Base-by-base conservation (phyloP, 164 flowering plant genomes). In the Warburgia ugandensis region DNA sequence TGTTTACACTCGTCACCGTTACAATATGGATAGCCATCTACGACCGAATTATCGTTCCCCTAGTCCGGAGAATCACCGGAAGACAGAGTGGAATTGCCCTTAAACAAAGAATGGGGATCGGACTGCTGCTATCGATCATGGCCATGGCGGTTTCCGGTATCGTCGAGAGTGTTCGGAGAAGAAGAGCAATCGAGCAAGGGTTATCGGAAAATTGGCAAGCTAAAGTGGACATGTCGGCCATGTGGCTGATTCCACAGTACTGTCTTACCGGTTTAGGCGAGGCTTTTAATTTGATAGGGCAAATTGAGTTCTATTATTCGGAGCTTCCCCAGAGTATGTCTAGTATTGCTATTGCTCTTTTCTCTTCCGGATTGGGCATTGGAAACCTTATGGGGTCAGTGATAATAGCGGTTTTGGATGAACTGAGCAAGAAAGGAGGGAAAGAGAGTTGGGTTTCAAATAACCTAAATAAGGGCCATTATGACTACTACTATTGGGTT, bases 281-380 rank as follows among this genome's bases (percentile, higher is more conserved):
- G 63, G 91, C 91, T 0, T 76, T 90, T 23, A 76, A 70, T 37
- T 77, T 73, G 13, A 72, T 90, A 0, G 91, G 77, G 26, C 95
- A 86, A 38, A 79, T 68, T 0, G 86, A 89, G 63, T 89, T 86
- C 36, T 89, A 68, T 59, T 89, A 86, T 61, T 59, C 81, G 0
- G 81, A 86, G 69, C 66, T 86, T 48, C 95, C 97, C 0, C 83
- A 73, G 61, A 77, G 65, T 50, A 86, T 86, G 94, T 73, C 94
- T 0, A 86, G 88, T 48, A 69, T 86, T 23, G 95, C 77, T 1
- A 37, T 76, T 1, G 38, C 84, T 6, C 66, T 90, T 4, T 74
- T 71, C 12, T 71, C 73, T 5, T 52, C 84, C 1, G 85, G 88
- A 12, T 74, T 77, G 83, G 86, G 70, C 0, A 64, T 82, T 28